A percentile compares a stretch with the other conserved stretches of the same genome.
Conservation (phyloP, 1,139 yeast species). For the Yueomyces sp. region DNA sequence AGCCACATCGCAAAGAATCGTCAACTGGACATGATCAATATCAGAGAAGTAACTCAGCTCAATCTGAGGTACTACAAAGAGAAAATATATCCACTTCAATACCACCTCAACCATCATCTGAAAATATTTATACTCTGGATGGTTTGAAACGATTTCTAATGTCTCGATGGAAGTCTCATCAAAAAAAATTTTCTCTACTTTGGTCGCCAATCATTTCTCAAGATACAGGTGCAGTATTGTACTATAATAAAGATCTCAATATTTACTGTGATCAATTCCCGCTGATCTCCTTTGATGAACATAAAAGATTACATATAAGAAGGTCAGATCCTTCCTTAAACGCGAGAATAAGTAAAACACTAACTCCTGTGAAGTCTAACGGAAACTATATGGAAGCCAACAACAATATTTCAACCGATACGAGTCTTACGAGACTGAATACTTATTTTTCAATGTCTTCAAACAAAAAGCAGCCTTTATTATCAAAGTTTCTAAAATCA, state of each 20-base stretch:
- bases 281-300: slow-evolving; percentile 21
- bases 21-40: too few species aligned
- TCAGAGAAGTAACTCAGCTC: too few species aligned
- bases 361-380: too few species aligned
- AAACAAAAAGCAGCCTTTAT: background rate
- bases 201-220: slow-evolving; percentile 1
- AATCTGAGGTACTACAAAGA: too few species aligned
- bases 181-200: background rate
- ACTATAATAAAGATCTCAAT: slow-evolving; percentile 46
- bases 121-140: background rate
- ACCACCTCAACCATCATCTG: slow-evolving; percentile 9
- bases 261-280: slow-evolving; percentile 48
- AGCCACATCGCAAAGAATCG: too few species aligned
- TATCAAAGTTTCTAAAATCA: background rate
- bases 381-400: too few species aligned
- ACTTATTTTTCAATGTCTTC: slow-evolving; percentile 1
- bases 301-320: background rate
- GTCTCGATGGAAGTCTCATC: too few species aligned
- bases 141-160: background rate
- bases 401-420: too few species aligned
- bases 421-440: background rate
- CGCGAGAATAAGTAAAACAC: too few species aligned
- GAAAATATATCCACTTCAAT: too few species aligned
- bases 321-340: too few species aligned
- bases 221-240: slow-evolving; percentile 40